Evolutionary conservation across 2,329 filamentous ascomycete genomes (phyloP), one percentile per base, ranked within the genome.

Genomic region (Blastomyces gilchristii): DNA sequence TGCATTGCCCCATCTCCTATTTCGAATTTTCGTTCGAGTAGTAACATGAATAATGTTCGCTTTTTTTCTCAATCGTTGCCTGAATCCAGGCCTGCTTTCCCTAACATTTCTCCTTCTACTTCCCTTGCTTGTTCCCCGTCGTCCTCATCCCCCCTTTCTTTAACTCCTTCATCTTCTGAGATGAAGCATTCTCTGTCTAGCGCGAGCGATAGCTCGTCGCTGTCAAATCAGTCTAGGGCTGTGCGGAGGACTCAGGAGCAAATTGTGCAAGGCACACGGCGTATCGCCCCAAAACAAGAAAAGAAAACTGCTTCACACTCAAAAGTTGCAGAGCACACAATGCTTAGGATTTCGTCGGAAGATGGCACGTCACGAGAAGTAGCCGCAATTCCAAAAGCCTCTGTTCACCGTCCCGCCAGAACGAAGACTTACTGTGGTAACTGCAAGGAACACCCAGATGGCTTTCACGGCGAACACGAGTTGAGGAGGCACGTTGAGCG

Each of bases 391-490:
- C 75, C 79, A 64, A 85, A 84, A 69, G 77, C 81, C 37, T 79
- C 81, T 1, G 82, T 85, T 65, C 77, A 82, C 62, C 86, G 89
- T 18, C 88, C 88, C 34, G 84, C 84, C 69, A 86, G 89, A 65
- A 83, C 84, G 45, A 90, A 89, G 73, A 85, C 90, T 65, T 83
- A 83, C 71, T 96, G 91, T 73, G 72, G 76, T 1, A 77, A 83
- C 64, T 96, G 91, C 77, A 81, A 82, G 60, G 86, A 90, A 62
- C 83, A 89, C 61, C 87, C 87, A 0, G 83, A 88, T 22, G 91
- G 90, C 54, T 96, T 96, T 75, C 86, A 91, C 43, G 91, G 91
- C 62, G 89, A 92, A 31, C 91, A 96, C 72, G 91, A 96, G 73
- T 82, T 90, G 34, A 83, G 85, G 53, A 82, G 88, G 22, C 88